Conservation (phyloP, 441 rosid species). For the Iberis amara region DNA sequence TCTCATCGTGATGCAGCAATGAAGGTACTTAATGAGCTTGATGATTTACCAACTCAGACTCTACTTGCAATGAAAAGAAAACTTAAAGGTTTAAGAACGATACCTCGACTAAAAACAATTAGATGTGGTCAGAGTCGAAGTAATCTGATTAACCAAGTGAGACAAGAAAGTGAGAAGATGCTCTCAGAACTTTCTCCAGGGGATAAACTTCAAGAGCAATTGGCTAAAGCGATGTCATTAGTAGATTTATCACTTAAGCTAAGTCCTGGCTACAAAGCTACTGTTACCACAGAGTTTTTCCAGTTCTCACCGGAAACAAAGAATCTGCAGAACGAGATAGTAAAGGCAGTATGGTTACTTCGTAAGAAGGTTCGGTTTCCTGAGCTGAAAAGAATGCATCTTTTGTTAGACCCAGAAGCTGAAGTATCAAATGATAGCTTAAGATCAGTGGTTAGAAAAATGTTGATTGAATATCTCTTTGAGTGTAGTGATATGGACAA, state of each 20-base stretch:
- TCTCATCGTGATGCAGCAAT: conserved; percentile 38
- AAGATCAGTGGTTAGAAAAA: conserved; percentile 47
- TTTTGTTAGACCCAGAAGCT: conserved; percentile 47
- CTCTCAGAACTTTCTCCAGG: conserved; percentile 46
- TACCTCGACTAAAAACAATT: conserved; percentile 35
- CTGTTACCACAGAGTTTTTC: conserved; percentile 31
- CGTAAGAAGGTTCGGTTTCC: conserved; percentile 34
- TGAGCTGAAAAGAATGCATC: conserved; percentile 52
- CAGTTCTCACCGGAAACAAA: conserved; percentile 47
- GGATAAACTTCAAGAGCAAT: conserved; percentile 44
- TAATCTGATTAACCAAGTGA: conserved; percentile 39
- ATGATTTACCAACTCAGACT: conserved; percentile 45
- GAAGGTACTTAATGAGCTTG: conserved; percentile 47
- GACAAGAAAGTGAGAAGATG: conserved; percentile 42
- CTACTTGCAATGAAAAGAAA: conserved; percentile 65
- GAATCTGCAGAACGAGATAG: conserved; percentile 62
- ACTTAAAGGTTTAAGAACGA: conserved; percentile 42
- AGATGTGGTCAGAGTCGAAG: conserved; percentile 37
- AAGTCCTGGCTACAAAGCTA: conserved; percentile 34
- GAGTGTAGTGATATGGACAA: conserved; percentile 58
- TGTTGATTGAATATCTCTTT: conserved; percentile 64
- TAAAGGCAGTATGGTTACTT: conserved; percentile 61
- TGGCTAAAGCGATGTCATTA: conserved; percentile 67
- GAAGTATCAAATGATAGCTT: conserved; percentile 41
- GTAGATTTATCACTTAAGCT: conserved; percentile 56